Percentiles rank a stretch among this genome's conserved stretches.
Evolutionary conservation across 1,284 basidiomycete species (phyloP).

Genomic region (Hypsizygus ulmarius): DNA sequence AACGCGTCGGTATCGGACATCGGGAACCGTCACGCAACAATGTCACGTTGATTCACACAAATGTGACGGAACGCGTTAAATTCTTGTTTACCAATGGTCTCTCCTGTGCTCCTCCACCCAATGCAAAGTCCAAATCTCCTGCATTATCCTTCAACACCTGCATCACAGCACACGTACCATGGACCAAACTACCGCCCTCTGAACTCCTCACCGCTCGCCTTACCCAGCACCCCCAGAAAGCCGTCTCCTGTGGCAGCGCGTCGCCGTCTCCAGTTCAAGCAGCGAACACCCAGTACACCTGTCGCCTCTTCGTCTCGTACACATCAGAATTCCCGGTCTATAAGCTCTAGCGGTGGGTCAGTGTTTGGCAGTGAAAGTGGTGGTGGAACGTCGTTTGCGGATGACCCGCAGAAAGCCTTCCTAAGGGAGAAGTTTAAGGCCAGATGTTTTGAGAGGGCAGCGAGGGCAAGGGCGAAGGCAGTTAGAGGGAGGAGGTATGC

Average conservation of each 20-base stretch:
- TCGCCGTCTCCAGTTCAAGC: slow-evolving; percentile 49
- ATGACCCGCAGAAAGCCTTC: slow-evolving; percentile 42
- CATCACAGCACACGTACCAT: slow-evolving; percentile 8
- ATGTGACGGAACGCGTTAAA: slow-evolving; percentile 6
- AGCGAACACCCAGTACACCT: slow-evolving; percentile 26
- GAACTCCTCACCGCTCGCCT: slow-evolving; percentile 49
- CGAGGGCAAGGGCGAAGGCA: slow-evolving; percentile 49
- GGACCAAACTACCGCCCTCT: slow-evolving; percentile 32
- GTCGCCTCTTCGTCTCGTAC: slow-evolving; percentile 17
- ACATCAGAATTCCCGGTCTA: slow-evolving; percentile 12
- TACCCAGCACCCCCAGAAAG: slow-evolving; percentile 27
- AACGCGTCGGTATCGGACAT: too few relatives aligned
- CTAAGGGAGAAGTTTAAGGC: slow-evolving; percentile 60
- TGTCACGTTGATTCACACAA: background rate
- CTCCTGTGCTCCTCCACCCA: slow-evolving; percentile 2
- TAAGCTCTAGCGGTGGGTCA: slow-evolving; percentile 17
- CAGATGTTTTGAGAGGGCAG: slow-evolving; percentile 57
- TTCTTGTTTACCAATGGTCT: slow-evolving; percentile 2
- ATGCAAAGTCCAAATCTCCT: slow-evolving; percentile 10
- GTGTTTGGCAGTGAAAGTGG: slow-evolving; percentile 17
- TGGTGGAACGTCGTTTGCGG: slow-evolving; percentile 10
- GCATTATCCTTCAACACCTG: slow-evolving; percentile 15
- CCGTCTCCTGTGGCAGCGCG: slow-evolving; percentile 42
- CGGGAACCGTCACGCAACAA: slow-evolving; percentile 4
- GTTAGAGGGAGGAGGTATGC: slow-evolving; percentile 38